Base-by-base conservation (phyloP, 495 filamentous ascomycete genomes). In the Penicillium soppii region DNA sequence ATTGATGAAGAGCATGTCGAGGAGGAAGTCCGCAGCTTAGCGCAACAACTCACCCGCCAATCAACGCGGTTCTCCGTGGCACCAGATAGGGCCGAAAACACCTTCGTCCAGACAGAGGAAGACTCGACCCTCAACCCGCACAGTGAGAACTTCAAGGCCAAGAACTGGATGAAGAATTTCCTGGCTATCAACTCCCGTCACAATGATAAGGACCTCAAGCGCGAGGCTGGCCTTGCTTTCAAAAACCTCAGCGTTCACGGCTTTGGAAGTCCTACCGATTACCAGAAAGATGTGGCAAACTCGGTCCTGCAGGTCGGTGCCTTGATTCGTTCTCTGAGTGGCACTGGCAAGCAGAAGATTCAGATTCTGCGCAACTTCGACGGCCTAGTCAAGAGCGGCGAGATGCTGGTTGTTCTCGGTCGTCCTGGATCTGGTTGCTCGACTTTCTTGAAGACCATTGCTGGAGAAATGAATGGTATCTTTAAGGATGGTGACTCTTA, bases 321-420 rank as follows among this genome's bases (percentile, higher is more conserved):
- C 6, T 43, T 82, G 7, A 61, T 75, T 22, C 75, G 73, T 40
- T 53, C 58, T 26, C 16, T 78, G 4, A 61, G 69, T 40, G 78
- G 77, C 15, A 65, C 70, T 22, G 73, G 75, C 5, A 74, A 80
- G 63, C 68, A 81, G 32, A 78, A 80, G 62, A 85, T 87, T 63
- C 67, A 89, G 29, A 91, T 92, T 48, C 71, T 94, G 25, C 81
- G 81, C 23, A 69, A 82, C 25, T 89, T 92, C 57, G 85, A 88
- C 44, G 90, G 89, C 1, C 61, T 91, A 6, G 74, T 92, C 2
- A 80, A 80, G 54, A 82, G 79, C 20, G 89, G 90, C 12, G 89
- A 94, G 70, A 90, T 90, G 84, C 71, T 94, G 33, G 75, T 92
- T 15, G 89, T 92, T 1, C 75, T 92, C 17, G 90, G 88, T 15